Evolutionary conservation across 2,329 filamentous ascomycete genomes (phyloP).

Genomic region (Fonsecaea pedrosoi): DNA sequence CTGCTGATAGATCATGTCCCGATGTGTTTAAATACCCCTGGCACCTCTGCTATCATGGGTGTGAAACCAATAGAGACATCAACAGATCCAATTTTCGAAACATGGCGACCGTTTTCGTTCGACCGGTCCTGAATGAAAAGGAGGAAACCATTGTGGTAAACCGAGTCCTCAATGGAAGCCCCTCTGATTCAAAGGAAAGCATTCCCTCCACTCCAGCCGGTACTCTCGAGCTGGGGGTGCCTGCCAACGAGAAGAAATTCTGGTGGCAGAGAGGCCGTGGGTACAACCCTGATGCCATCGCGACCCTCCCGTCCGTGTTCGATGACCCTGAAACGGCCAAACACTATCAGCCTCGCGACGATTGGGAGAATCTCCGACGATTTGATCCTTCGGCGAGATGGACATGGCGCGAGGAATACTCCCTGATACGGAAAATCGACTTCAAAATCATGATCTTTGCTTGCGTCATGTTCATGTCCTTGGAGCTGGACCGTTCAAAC

Average conservation of each 20-base stretch:
- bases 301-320: constrained; percentile 54
- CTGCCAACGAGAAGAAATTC: constrained; percentile 40
- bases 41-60: not conserved
- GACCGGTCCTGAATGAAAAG: constrained; percentile 5
- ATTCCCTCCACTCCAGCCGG: not conserved
- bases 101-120: constrained; percentile 1
- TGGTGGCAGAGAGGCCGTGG: constrained; percentile 43
- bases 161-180: not conserved
- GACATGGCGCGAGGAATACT: constrained; percentile 42
- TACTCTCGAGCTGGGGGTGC: constrained; percentile 33
- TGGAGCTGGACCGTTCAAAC: constrained; percentile 70
- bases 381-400: constrained; percentile 45
- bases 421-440: constrained; percentile 39
- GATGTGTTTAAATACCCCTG: constrained; percentile 4
- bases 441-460: constrained; percentile 42
- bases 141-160: not conserved
- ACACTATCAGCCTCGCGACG: constrained; percentile 42
- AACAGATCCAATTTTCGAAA: not conserved
- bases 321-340: constrained; percentile 53
- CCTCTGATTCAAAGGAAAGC: constrained; percentile 19
- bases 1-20: not conserved
- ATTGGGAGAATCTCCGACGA: constrained; percentile 50
- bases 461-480: constrained; percentile 65
- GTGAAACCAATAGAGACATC: not conserved
- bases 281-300: constrained; percentile 42